Conservation (phyloP, 176 grass and related monocot species). For the Lolium perenne region DNA sequence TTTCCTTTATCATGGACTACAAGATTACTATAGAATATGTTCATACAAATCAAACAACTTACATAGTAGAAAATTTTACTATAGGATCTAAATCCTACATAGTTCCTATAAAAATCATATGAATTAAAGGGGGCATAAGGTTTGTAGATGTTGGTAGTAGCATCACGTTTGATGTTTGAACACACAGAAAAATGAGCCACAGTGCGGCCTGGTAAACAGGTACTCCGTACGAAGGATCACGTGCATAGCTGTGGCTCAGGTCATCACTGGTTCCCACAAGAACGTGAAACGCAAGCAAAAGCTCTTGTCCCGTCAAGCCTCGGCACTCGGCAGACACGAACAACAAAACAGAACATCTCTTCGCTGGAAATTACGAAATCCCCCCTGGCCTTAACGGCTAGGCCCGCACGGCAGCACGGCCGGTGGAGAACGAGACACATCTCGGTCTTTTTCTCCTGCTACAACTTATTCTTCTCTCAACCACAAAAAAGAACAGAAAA, state of each 20-base stretch:
- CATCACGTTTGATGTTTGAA: background rate
- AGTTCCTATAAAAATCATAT: too few species aligned
- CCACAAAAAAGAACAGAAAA: background rate
- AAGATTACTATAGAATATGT: too few species aligned
- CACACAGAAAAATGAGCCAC: background rate
- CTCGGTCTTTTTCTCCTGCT: background rate
- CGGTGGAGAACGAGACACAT: background rate
- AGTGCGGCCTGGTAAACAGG: background rate
- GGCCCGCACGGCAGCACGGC: background rate
- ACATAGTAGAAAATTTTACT: too few species aligned
- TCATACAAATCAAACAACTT: too few species aligned
- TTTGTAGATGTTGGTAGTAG: too few species aligned
- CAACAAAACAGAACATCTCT: background rate
- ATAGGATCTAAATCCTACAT: too few species aligned
- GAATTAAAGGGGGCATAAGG: too few species aligned
- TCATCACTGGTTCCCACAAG: background rate
- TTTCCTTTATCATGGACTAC: too few species aligned
- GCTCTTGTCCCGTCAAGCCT: constrained; percentile 28
- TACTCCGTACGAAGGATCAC: background rate
- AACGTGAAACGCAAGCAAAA: constrained; percentile 16
- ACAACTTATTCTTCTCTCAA: background rate
- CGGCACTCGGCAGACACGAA: background rate
- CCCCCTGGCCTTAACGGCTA: background rate
- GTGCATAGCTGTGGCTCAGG: background rate
- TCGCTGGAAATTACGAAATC: background rate